Percentiles rank a stretch among this genome's conserved stretches.
These are phyloP conservation scores for Chimonanthus praecox DNA, from an alignment of 164 flowering plant genomes.

Conservation along the genomic window DNA sequence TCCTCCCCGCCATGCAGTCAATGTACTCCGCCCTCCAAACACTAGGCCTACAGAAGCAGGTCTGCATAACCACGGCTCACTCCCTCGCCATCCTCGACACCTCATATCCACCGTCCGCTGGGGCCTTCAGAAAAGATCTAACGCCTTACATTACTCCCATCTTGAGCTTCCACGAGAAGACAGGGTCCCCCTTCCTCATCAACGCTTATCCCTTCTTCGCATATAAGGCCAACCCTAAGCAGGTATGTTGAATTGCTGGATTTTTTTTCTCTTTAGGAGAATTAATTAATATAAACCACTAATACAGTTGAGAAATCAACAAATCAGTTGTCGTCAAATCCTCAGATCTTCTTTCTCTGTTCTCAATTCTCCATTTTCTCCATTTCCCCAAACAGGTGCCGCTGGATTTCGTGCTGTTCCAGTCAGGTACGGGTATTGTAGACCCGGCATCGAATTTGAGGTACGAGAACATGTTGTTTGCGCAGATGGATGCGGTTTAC, in stretches of 20 bases:
- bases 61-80: constrained; percentile 29
- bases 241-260: background rate
- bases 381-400: constrained; percentile 26
- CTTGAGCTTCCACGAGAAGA: constrained; percentile 21
- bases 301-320: too few relatives aligned
- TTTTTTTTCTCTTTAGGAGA: too few relatives aligned
- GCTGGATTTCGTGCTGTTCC: constrained; percentile 39
- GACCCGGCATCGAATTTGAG: constrained; percentile 27
- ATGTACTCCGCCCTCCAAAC: constrained; percentile 18
- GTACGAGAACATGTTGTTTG: constrained; percentile 48
- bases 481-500: constrained; percentile 42
- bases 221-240: constrained; percentile 28
- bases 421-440: constrained; percentile 20
- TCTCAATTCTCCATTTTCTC: too few relatives aligned
- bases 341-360: too few relatives aligned
- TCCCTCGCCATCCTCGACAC: constrained; percentile 20
- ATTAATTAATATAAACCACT: too few relatives aligned
- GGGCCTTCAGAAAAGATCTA: constrained; percentile 24
- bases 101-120: constrained; percentile 31
- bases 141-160: constrained; percentile 15
- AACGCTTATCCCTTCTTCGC: constrained; percentile 35
- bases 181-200: constrained; percentile 24
- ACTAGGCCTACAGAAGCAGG: constrained; percentile 22
- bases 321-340: too few relatives aligned
- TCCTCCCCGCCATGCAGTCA: constrained; percentile 34